Evolutionary conservation across 305 asterid species (phyloP).

Genomic region (Rubia occidens): DNA sequence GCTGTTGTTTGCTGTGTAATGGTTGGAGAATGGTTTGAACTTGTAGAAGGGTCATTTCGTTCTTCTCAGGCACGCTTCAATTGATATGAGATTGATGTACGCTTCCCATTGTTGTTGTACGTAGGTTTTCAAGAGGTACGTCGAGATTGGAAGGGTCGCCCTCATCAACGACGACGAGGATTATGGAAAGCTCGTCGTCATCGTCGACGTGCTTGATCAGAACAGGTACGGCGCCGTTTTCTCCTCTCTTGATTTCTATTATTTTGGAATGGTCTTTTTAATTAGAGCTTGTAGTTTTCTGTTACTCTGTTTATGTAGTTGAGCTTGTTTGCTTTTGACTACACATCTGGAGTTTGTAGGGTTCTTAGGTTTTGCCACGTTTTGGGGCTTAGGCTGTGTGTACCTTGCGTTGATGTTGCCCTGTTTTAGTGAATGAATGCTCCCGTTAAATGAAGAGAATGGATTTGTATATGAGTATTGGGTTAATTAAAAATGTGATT

Average conservation of each 20-base stretch:
- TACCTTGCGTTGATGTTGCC: neutral
- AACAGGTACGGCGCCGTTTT: conserved; percentile 35
- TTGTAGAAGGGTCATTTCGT: conserved; percentile 88
- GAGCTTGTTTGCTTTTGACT: too few relatives aligned
- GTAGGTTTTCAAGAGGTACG: conserved; percentile 97
- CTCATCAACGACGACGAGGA: conserved; percentile 89
- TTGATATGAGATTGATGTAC: neutral
- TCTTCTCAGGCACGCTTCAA: too few relatives aligned
- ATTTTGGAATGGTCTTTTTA: neutral
- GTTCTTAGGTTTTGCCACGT: neutral
- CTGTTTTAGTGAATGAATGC: neutral
- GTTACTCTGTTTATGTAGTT: neutral
- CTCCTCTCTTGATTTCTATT: neutral
- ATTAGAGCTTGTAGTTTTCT: neutral
- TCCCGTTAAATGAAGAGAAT: neutral
- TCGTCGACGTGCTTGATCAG: conserved; percentile 89
- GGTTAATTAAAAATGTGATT: too few relatives aligned
- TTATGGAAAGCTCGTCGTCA: conserved; percentile 86
- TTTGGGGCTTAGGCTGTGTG: neutral
- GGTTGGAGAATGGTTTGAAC: conserved; percentile 9
- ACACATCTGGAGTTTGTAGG: too few relatives aligned
- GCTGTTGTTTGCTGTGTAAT: conserved; percentile 4
- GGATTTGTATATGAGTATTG: neutral
- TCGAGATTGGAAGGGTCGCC: conserved; percentile 92
- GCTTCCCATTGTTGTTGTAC: conserved; percentile 3